phyloP scores from a whole-genome alignment of 805 yeast species.

The Pichia scutulata region DNA sequence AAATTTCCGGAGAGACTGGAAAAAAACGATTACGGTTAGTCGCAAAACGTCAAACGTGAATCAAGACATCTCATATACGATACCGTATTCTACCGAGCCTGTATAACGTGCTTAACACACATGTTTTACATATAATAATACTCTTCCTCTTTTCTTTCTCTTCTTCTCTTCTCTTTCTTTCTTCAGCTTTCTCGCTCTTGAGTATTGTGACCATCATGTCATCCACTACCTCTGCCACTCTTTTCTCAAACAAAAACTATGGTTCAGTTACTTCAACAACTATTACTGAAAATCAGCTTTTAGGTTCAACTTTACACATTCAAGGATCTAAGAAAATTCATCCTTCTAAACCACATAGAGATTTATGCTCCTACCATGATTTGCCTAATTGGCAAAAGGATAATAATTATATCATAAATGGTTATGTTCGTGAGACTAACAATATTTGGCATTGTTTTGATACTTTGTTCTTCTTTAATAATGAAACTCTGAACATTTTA shows the following conservation, averaged over 20 bases:
- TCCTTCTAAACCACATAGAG: slow-evolving; percentile 6
- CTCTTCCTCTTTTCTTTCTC: background rate
- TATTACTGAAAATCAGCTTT: background rate
- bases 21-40: too few species aligned
- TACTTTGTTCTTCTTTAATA: slow-evolving; percentile 41
- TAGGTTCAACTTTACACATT: background rate
- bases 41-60: too few species aligned
- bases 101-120: too few species aligned
- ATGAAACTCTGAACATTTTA: slow-evolving; percentile 47
- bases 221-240: background rate
- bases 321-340: background rate
- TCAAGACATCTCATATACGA: too few species aligned
- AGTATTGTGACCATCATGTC: background rate
- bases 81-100: too few species aligned
- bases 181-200: background rate
- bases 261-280: background rate
- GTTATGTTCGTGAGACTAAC: slow-evolving; percentile 42
- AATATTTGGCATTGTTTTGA: slow-evolving; percentile 32
- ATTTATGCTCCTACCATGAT: slow-evolving; percentile 32
- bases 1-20: too few species aligned
- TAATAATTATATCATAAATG: slow-evolving; percentile 42
- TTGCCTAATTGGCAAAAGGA: slow-evolving; percentile 51
- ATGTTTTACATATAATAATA: too few species aligned
- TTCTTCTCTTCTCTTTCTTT: background rate
- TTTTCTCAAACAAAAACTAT: background rate